Base-by-base conservation (phyloP, 805 yeast genomes). In the Kluyveromyces nonfermentans region DNA sequence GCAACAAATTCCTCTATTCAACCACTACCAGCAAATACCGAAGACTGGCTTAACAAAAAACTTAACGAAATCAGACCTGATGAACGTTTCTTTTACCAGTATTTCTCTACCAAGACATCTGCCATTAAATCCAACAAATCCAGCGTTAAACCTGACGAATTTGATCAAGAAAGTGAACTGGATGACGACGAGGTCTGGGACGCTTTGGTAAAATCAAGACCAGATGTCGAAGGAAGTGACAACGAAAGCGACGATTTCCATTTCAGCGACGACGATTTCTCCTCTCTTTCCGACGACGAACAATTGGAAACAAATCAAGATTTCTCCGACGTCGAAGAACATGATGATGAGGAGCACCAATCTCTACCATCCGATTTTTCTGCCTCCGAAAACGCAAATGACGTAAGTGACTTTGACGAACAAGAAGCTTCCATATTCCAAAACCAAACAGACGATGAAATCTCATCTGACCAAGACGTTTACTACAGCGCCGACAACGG, bases 1-100 rank as follows among this genome's bases (percentile, higher is more conserved):
- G 77, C 86, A n/a, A 75, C 85, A 12, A 72, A 68, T 48, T 53
- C 58, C 15, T 53, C 58, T 22, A 57, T 53, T 14, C 62, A 62
- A 4, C 75, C 71, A n/a, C 59, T 74, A 12, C 96, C 97, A 1
- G 94, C 77, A 4, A 88, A 89, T 57, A 76, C 93, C 7, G 81
- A 82, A 53, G 82, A 88, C 61, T 90, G 97, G 97, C 66, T 80
- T 42, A 70, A 71, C 46, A 78, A 73, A 62, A 78, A 72, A 52
- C 71, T 74, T 1, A 74, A 71, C 22, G 80, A 81, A 37, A 73
- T 90, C 44, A 83, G 75, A 47, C 96, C 95, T 1, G 95, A 87
- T 50, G 98, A 90, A 62, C 69, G 74, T 56, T 90, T 90, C 68
- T 87, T 86, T 74, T 78, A 81, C 62, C 87, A 86, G 60, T 89